Conservation (phyloP, 2,329 filamentous ascomycete genomes). For the Microcyclospora pomicola region DNA sequence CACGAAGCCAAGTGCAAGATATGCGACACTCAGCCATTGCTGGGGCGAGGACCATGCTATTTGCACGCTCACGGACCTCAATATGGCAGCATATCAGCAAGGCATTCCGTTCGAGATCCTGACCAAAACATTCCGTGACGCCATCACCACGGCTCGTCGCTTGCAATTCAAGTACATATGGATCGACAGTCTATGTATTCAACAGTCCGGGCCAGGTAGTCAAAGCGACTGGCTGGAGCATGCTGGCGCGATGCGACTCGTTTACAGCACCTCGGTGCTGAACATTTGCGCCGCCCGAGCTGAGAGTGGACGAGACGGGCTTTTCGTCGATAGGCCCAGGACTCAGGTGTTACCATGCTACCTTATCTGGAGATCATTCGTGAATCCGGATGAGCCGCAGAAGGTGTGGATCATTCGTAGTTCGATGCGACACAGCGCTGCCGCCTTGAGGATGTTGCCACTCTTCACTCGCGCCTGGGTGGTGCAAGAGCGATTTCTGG, state of each 20-base stretch:
- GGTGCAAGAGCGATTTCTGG: too few relatives aligned
- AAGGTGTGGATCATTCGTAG: too few relatives aligned
- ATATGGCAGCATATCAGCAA: not conserved
- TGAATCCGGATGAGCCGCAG: too few relatives aligned
- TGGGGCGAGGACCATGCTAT: not conserved
- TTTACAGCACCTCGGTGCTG: not conserved
- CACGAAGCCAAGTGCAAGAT: not conserved
- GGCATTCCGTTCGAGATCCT: not conserved
- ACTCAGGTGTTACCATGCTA: too few relatives aligned
- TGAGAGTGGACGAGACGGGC: too few relatives aligned
- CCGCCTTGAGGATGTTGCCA: too few relatives aligned
- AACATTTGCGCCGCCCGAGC: not conserved
- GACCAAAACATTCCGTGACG: not conserved
- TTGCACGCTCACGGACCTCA: not conserved
- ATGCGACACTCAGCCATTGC: not conserved
- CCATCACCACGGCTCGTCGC: not conserved
- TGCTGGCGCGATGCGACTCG: not conserved
- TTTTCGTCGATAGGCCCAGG: too few relatives aligned
- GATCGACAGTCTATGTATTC: not conserved
- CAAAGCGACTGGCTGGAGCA: not conserved
- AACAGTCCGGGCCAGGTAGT: not conserved
- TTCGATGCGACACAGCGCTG: too few relatives aligned
- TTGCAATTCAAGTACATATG: not conserved
- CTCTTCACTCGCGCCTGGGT: too few relatives aligned
- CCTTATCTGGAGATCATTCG: too few relatives aligned